Evolutionary conservation across 305 asterid genomes (phyloP).

Genomic region (Petunia hybrid): DNA sequence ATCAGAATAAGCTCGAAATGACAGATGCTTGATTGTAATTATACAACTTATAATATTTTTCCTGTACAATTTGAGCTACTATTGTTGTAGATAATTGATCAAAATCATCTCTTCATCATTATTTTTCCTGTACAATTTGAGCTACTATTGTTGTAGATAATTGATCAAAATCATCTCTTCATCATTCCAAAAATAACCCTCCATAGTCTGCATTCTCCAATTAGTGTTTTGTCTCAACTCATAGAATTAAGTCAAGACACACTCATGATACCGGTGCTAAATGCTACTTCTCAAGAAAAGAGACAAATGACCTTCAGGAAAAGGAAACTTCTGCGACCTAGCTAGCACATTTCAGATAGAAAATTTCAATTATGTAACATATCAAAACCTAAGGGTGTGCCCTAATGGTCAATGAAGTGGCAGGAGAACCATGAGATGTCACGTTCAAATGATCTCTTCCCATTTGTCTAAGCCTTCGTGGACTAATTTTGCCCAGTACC

Average conservation of each 20-base stretch:
- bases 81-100: not conserved
- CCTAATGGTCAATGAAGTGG: too few species aligned
- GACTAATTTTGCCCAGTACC: too few species aligned
- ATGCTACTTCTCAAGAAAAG: not conserved
- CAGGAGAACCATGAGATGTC: too few species aligned
- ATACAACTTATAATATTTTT: not conserved
- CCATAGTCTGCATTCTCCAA: not conserved
- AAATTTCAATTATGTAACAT: not conserved
- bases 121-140: not conserved
- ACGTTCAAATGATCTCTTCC: too few species aligned
- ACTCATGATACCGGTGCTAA: not conserved
- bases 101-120: not conserved
- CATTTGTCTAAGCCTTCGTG: too few species aligned
- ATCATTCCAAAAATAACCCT: not conserved
- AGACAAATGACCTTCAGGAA: not conserved
- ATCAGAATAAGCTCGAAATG: not conserved
- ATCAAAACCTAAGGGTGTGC: not conserved
- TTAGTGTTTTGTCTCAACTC: constrained; percentile 19
- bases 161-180: not conserved
- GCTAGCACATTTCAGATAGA: not conserved
- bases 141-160: not conserved
- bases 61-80: not conserved
- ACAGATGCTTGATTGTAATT: not conserved
- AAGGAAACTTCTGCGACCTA: not conserved
- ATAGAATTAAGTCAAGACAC: constrained; percentile 5